Conservation (phyloP, 164 flowering plant genomes). For the Tinospora cordifolia region DNA sequence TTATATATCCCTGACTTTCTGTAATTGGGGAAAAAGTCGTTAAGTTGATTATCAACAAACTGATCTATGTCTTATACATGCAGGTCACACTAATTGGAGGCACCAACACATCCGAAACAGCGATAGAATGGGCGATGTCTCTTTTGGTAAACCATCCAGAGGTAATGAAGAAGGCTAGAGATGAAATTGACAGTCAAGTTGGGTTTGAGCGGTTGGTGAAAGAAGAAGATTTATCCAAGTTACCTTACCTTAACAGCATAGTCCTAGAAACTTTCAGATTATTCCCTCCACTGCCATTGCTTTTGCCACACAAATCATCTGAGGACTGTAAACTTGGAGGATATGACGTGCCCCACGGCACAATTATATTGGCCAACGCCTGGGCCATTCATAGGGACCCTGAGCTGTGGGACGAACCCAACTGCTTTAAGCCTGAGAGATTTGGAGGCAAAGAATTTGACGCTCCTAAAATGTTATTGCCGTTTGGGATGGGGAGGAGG, state of each 20-base stretch:
- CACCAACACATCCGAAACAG: not conserved
- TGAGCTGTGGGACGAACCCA: not conserved
- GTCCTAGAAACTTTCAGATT: not conserved
- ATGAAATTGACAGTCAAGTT: not conserved
- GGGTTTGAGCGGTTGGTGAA: not conserved
- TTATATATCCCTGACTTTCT: no score
- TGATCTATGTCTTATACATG: not conserved
- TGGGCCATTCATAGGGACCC: constrained; percentile 2
- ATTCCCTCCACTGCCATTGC: not conserved
- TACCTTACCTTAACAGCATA: not conserved
- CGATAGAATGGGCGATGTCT: not conserved
- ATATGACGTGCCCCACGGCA: not conserved
- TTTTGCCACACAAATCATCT: not conserved
- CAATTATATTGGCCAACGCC: not conserved
- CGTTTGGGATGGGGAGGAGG: not conserved
- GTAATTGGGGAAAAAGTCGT: no score
- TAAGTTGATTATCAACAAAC: not conserved
- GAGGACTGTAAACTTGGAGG: not conserved
- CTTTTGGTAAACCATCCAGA: not conserved
- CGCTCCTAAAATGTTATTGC: not conserved
- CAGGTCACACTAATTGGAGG: not conserved
- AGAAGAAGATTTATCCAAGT: not conserved
- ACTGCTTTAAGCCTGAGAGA: not conserved
- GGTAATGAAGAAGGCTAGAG: not conserved
- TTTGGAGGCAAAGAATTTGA: not conserved